Percentiles rank a stretch among this genome's conserved stretches.
phyloP scores from a whole-genome alignment of 805 yeast species.

The Candida endomychidarum region DNA sequence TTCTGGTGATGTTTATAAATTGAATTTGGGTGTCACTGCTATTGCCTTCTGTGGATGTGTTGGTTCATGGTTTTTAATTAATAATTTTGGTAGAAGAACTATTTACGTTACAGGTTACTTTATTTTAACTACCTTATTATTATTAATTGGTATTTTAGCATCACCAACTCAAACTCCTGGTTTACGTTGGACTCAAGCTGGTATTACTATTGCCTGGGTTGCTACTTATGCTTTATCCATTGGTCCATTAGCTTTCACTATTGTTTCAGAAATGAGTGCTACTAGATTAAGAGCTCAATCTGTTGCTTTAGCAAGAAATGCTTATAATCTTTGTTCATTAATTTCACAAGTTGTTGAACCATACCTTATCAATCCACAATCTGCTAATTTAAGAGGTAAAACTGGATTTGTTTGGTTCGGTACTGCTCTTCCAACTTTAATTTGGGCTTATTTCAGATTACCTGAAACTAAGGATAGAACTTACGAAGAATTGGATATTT shows the following conservation, averaged over 20 bases:
- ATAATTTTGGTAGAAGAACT: constrained; percentile 39
- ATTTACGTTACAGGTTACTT: constrained; percentile 39
- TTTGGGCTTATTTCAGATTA: constrained; percentile 23
- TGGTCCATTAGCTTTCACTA: constrained; percentile 44
- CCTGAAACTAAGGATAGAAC: constrained; percentile 43
- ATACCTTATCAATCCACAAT: constrained; percentile 48
- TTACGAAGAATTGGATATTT: constrained; percentile 33
- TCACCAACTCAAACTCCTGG: constrained; percentile 12
- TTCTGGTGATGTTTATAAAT: constrained; percentile 29
- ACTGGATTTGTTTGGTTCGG: constrained; percentile 51
- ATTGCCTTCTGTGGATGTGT: constrained; percentile 28
- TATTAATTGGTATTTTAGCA: constrained; percentile 42
- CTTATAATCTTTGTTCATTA: constrained; percentile 28
- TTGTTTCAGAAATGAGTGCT: constrained; percentile 43
- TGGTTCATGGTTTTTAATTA: constrained; percentile 30
- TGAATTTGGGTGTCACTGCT: constrained; percentile 33
- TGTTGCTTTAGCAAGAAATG: constrained; percentile 30
- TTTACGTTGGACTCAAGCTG: constrained; percentile 26
- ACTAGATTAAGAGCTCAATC: constrained; percentile 41
- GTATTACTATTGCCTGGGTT: constrained; percentile 21
- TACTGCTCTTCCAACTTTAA: constrained; percentile 18
- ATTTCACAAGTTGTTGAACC: constrained; percentile 43
- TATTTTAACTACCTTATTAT: constrained; percentile 31
- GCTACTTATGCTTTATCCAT: constrained; percentile 35
- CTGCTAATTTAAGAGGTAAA: constrained; percentile 50